A percentile compares a stretch with the other conserved stretches of the same genome.
Evolutionary conservation across 768 basidiomycete genomes (phyloP).

Genomic region (Saitozyma sp.): DNA sequence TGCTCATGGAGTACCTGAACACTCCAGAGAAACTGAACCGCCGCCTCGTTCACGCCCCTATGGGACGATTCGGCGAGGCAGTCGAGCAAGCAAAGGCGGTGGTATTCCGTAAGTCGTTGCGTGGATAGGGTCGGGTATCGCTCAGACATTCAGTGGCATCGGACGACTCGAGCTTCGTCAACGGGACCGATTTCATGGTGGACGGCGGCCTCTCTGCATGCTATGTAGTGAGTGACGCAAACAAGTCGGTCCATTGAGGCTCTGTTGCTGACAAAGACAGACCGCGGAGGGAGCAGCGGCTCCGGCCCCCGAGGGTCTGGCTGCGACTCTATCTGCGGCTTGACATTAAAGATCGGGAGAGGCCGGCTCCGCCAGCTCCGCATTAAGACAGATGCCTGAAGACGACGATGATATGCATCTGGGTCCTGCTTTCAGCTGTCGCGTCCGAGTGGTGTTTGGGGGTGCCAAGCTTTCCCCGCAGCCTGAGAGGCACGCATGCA

Average conservation of each 20-base stretch:
- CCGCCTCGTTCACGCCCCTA: conserved; percentile 77
- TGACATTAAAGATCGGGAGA: no score
- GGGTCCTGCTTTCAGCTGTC: no score
- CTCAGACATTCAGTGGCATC: conserved; percentile 66
- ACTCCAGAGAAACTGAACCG: conserved; percentile 93
- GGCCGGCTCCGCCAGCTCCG: no score
- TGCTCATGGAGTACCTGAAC: conserved; percentile 97
- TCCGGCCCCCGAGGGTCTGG: conserved; percentile 24
- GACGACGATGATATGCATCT: no score
- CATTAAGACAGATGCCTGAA: no score
- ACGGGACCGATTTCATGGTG: conserved; percentile 92
- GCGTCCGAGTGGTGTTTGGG: no score
- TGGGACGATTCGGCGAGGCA: conserved; percentile 97
- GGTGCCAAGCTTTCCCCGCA: no score
- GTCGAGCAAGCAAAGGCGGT: conserved; percentile 90
- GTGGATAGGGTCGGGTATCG: conserved; percentile 55
- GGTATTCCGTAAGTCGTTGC: conserved; percentile 76
- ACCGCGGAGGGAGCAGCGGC: conserved; percentile 23
- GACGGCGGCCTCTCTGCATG: conserved; percentile 89
- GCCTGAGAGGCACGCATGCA: no score
- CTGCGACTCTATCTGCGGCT: background rate
- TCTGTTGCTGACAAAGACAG: conserved; percentile 10
- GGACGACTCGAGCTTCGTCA: conserved; percentile 94
- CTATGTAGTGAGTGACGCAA: conserved; percentile 64
- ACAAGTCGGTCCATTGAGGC: background rate